Evolutionary conservation across 306 rosid species (phyloP), one percentile per base, ranked within the genome.

Genomic region (Trichosanthes truncata): DNA sequence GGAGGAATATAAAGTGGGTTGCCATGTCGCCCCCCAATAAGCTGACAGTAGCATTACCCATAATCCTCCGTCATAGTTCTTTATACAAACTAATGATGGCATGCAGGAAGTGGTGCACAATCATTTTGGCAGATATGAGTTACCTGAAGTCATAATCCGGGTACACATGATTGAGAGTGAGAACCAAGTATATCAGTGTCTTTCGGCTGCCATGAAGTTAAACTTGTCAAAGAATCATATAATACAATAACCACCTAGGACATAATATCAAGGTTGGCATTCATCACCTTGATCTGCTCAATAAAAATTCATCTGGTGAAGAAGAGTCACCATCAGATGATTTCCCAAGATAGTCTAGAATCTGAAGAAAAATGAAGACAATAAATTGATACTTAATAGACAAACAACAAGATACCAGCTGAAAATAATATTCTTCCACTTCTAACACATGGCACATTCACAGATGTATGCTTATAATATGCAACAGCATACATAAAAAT

Each of bases 1-100:
- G 85, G 85, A 87, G 89, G 96, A 95, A 87, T 89, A 91, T 87
- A 85, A 84, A 87, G 87, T 36, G 93, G 99, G 99, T 87, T 95
- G 99, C 97, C 96, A 93, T 46, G 90, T 87, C 97, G 97, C 99
- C 96, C 84, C 99, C 96, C 84, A 85, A 74, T 57, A 93, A 95
- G 99, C 97, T 93, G 97, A 91, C 91, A 87, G 84, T 93, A 81
- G 84, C 97, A 95, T 95, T 95, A 95, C 99, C 99, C 99, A 87
- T 95, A 93, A 90, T 84, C 97, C 97, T 91, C 92, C 84, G 65
- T 79, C 84, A 43, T 45, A 78, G 56, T 45, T 79, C 43, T 7
- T 66, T 43, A n/a, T 13, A 84, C 4, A 76, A 67, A 35, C 4
- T 67, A 46, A 21, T 33, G 36, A 53, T 62, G 79, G 41, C 23